These are phyloP conservation scores for Tephrocybe sp. DNA, from an alignment of 768 basidiomycete genomes.

Conservation along the genomic window DNA sequence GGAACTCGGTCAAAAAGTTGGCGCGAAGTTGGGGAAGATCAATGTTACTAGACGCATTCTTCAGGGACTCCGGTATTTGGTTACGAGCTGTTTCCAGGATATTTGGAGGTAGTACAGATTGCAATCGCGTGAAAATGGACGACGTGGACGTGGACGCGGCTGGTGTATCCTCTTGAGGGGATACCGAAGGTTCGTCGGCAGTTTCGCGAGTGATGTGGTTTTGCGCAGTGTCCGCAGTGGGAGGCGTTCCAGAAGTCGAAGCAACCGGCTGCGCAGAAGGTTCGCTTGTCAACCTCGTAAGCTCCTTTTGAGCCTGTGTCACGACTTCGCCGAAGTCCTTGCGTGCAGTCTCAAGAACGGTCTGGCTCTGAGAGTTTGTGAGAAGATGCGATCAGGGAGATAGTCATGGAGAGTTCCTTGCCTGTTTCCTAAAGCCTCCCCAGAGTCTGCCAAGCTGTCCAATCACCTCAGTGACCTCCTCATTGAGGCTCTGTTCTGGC, in stretches of 20 bases:
- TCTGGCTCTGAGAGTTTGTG: slow-evolving; percentile 41
- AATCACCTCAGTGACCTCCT: slow-evolving; percentile 87
- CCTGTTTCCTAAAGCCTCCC: slow-evolving; percentile 92
- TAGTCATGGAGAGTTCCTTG: slow-evolving; percentile 27
- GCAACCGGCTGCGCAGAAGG: slow-evolving; percentile 13
- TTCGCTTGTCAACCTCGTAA: slow-evolving; percentile 55
- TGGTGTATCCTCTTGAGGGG: slow-evolving; percentile 13
- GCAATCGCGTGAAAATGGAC: slow-evolving; percentile 65
- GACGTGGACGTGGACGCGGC: slow-evolving; percentile 20
- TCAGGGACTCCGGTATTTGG: slow-evolving; percentile 65
- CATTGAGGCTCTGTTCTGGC: slow-evolving; percentile 64
- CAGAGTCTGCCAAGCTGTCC: slow-evolving; percentile 86
- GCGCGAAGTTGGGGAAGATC: slow-evolving; percentile 70
- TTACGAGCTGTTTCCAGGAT: slow-evolving; percentile 67
- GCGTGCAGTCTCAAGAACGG: slow-evolving; percentile 62
- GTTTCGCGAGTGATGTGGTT: slow-evolving; percentile 9
- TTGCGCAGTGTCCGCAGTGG: slow-evolving; percentile 24
- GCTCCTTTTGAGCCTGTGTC: slow-evolving; percentile 75
- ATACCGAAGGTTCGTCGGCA: slow-evolving; percentile 11
- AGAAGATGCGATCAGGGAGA: background rate
- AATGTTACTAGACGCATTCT: slow-evolving; percentile 59
- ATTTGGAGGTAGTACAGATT: slow-evolving; percentile 73
- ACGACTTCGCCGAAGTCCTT: slow-evolving; percentile 76
- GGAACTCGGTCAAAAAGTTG: slow-evolving; percentile 64
- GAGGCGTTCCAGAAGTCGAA: slow-evolving; percentile 13